Conservation (phyloP, 352 stramenopile genomes). For the Blastocystis sp. region DNA sequence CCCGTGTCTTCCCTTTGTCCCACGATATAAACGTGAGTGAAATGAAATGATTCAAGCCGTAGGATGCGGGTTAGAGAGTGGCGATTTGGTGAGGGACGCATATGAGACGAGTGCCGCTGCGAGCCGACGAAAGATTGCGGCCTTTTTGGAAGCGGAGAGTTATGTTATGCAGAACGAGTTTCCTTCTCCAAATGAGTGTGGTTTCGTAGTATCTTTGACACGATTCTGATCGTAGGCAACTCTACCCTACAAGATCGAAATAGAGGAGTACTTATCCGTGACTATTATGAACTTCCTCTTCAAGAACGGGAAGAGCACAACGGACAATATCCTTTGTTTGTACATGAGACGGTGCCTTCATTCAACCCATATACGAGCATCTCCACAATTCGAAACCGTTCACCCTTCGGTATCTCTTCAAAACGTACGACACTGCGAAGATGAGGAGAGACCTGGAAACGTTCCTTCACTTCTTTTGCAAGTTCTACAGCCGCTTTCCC, state of each 20-base stretch:
- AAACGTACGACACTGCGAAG: not conserved
- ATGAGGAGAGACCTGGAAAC: not conserved
- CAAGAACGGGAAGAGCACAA: not conserved
- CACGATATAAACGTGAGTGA: conserved; percentile 27
- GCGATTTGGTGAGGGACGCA: conserved; percentile 31
- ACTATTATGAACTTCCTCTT: conserved; percentile 36
- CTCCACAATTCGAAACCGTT: not conserved
- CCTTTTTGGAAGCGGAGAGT: conserved; percentile 49
- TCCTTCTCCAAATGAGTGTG: conserved; percentile 21
- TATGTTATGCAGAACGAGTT: conserved; percentile 58
- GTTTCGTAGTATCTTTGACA: not conserved
- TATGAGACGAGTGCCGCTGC: not conserved
- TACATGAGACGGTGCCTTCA: not conserved
- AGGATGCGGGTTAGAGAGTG: conserved; percentile 11
- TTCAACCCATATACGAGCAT: conserved; percentile 21
- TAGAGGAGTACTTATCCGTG: conserved; percentile 31
- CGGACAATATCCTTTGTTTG: conserved; percentile 40
- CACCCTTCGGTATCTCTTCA: conserved; percentile 11
- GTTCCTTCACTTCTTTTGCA: conserved; percentile 53
- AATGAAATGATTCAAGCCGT: not conserved
- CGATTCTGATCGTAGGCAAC: not conserved
- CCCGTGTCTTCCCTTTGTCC: conserved; percentile 23
- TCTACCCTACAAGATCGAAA: conserved; percentile 16
- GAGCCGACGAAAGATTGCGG: conserved; percentile 5
- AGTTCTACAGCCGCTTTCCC: conserved; percentile 50